Conservation (phyloP, 163 green algal species). For the Scenedesmus sp. region DNA sequence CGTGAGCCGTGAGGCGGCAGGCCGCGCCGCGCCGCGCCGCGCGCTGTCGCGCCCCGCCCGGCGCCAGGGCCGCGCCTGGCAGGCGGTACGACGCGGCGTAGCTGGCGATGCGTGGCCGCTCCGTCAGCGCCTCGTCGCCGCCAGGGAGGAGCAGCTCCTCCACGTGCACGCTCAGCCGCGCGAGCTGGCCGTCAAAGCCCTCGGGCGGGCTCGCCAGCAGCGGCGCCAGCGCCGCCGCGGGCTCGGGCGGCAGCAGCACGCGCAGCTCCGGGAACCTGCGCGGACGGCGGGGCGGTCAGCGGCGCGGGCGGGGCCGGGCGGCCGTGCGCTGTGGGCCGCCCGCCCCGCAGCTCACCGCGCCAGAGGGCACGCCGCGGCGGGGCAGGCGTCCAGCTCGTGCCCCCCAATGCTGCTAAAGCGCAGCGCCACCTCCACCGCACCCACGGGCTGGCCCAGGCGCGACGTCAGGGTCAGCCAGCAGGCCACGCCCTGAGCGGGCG, state of each 20-base stretch:
- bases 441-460: conserved; percentile 49
- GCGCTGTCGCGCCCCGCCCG: too few species aligned
- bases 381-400: conserved; percentile 17
- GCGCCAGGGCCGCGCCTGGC: too few species aligned
- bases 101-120: conserved; percentile 34
- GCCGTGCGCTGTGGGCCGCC: too few species aligned
- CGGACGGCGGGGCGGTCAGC: too few species aligned
- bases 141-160: conserved; percentile 53
- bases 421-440: conserved; percentile 60
- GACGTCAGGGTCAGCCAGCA: conserved; percentile 56
- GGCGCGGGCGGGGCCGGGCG: too few species aligned
- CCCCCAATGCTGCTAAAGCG: conserved; percentile 38
- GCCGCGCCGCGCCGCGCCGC: too few species aligned
- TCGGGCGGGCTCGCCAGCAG: background rate
- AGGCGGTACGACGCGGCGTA: conserved; percentile 48
- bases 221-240: background rate
- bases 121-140: conserved; percentile 3
- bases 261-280: conserved; percentile 30
- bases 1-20: too few species aligned
- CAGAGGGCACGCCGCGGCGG: conserved; percentile 21
- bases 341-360: conserved; percentile 13
- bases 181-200: conserved; percentile 50
- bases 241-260: background rate
- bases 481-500: conserved; percentile 45
- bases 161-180: conserved; percentile 51